A percentile compares a stretch with the other conserved stretches of the same genome.
phyloP scores from a whole-genome alignment of 2,329 filamentous ascomycete genomes.

The Gnomoniopsis smithogilvyi region DNA sequence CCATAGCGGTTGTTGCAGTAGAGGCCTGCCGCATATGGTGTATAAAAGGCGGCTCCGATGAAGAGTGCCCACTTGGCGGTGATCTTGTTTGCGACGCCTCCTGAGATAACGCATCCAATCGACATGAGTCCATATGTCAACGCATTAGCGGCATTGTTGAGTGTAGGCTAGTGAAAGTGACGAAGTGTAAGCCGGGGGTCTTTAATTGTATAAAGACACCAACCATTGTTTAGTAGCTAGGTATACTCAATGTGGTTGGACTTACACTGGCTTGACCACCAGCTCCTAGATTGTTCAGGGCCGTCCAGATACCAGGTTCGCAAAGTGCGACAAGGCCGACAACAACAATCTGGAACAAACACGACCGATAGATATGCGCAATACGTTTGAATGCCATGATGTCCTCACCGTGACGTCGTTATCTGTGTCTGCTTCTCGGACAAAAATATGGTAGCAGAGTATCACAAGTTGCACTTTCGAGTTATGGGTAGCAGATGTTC shows the following conservation, averaged over 20 bases:
- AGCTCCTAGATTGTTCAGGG: constrained; percentile 13
- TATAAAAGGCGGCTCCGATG: constrained; percentile 36
- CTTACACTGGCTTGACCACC: constrained; percentile 13
- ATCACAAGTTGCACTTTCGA: no score
- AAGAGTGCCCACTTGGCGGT: constrained; percentile 3
- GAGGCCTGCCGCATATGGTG: constrained; percentile 60
- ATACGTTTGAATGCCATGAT: neutral
- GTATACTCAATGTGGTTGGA: neutral
- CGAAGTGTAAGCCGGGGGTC: neutral
- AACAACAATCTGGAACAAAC: constrained; percentile 12
- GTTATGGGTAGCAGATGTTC: no score
- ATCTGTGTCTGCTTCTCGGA: neutral
- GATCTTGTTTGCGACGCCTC: constrained; percentile 10
- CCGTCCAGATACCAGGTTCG: constrained; percentile 14
- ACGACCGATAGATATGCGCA: constrained; percentile 5
- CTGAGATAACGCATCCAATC: constrained; percentile 2
- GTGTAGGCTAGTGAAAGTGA: neutral
- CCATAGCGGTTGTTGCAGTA: constrained; percentile 64
- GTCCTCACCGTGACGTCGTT: neutral
- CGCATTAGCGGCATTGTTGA: constrained; percentile 15
- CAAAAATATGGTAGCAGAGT: neutral
- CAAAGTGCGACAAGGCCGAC: constrained; percentile 12
- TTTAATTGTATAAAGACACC: no score
- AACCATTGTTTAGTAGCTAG: no score
- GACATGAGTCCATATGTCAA: constrained; percentile 12